A percentile compares a stretch with the other conserved stretches of the same genome.
Conservation (phyloP, 805 yeast species). For the Metschnikowia kofuensis region DNA sequence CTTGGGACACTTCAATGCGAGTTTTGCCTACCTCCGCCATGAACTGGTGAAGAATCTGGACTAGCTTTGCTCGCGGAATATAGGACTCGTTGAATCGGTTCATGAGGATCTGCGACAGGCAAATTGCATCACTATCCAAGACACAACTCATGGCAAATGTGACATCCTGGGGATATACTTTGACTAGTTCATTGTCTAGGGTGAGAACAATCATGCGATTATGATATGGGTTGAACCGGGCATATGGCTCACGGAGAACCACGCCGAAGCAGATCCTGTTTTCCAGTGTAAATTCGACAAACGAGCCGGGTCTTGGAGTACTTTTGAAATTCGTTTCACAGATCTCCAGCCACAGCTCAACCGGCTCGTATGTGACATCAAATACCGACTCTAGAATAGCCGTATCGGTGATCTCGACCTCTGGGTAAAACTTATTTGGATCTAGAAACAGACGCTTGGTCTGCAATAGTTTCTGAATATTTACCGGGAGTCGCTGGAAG, state of each 20-base stretch:
- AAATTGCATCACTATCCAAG: slow-evolving; percentile 21
- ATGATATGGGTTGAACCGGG: slow-evolving; percentile 32
- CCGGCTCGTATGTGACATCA: slow-evolving; percentile 9
- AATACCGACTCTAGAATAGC: slow-evolving; percentile 7
- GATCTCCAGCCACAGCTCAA: slow-evolving; percentile 14
- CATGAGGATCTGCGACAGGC: slow-evolving; percentile 16
- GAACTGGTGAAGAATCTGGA: slow-evolving; percentile 26
- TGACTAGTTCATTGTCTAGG: slow-evolving; percentile 26
- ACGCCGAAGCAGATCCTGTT: slow-evolving; percentile 30
- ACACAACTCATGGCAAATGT: slow-evolving; percentile 30
- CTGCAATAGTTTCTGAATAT: neutral
- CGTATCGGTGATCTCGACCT: slow-evolving; percentile 18
- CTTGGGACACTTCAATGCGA: slow-evolving; percentile 11
- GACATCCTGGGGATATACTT: slow-evolving; percentile 28
- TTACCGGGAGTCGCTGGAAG: neutral
- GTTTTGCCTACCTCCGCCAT: slow-evolving; percentile 17
- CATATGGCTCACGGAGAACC: slow-evolving; percentile 29
- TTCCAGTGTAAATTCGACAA: slow-evolving; percentile 33
- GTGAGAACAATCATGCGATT: slow-evolving; percentile 34
- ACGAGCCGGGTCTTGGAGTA: slow-evolving; percentile 33
- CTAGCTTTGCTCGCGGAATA: slow-evolving; percentile 19
- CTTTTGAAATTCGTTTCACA: slow-evolving; percentile 1
- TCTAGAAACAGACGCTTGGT: slow-evolving; percentile 7
- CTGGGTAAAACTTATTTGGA: slow-evolving; percentile 16
- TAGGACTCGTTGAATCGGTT: slow-evolving; percentile 22